phyloP scores from a whole-genome alignment of 2,329 filamentous ascomycete species.

The Aureobasidium sp. region DNA sequence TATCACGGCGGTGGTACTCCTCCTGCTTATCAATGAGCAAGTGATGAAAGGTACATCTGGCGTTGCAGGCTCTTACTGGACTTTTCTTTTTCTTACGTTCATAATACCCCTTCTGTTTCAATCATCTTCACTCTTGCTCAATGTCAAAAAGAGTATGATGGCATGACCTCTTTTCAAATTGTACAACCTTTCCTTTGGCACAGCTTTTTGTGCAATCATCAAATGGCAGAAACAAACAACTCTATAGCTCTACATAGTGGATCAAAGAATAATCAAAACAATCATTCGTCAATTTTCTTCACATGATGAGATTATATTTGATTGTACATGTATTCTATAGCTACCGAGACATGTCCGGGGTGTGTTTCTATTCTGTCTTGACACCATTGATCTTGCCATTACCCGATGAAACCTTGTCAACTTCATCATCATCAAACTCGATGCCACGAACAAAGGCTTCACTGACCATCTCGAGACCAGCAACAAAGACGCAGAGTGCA shows the following conservation, averaged over 20 bases:
- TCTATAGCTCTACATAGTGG: background rate
- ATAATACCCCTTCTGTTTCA: constrained; percentile 8
- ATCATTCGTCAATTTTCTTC: background rate
- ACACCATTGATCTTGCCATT: background rate
- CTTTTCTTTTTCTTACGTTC: background rate
- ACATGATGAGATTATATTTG: background rate
- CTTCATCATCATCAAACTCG: constrained; percentile 45
- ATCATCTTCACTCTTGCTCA: background rate
- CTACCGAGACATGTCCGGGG: background rate
- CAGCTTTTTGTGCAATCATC: background rate
- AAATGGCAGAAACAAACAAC: background rate
- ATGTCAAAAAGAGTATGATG: background rate
- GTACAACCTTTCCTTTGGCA: background rate
- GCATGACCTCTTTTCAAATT: background rate
- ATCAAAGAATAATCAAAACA: background rate
- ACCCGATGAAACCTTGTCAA: background rate
- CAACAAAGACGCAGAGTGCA: constrained; percentile 81
- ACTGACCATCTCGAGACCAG: constrained; percentile 75
- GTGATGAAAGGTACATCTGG: background rate
- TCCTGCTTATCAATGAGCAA: constrained; percentile 15
- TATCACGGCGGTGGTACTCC: constrained; percentile 14
- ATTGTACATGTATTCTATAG: background rate
- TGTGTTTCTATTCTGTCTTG: background rate
- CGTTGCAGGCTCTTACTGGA: background rate
- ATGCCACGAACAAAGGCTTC: constrained; percentile 75